These are phyloP conservation scores for Trypanosoma avium DNA, from an alignment of 208 protist genomes.

Conservation along the genomic window DNA sequence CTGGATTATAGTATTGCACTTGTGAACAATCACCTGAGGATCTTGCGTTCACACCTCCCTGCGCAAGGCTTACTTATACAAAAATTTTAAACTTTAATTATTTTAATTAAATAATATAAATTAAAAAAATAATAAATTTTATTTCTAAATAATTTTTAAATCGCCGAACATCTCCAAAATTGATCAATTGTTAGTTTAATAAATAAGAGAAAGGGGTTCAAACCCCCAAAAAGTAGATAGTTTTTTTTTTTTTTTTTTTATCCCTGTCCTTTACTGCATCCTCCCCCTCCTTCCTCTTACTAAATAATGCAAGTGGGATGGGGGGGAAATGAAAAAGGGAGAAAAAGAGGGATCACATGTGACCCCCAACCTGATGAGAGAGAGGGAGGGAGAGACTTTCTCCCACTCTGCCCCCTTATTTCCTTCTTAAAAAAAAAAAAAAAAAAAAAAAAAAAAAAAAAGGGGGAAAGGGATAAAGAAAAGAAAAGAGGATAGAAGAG, in stretches of 20 bases:
- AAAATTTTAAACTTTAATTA: slow-evolving; percentile 6
- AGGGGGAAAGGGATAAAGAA: slow-evolving; percentile 25
- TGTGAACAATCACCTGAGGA: slow-evolving; percentile 90
- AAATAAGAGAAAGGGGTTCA: too few species aligned
- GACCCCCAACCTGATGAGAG: too few species aligned
- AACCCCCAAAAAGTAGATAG: too few species aligned
- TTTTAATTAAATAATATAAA: neutral
- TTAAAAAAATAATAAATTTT: neutral
- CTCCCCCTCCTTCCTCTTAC: too few species aligned
- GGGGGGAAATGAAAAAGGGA: too few species aligned
- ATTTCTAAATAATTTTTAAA: neutral
- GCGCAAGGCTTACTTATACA: slow-evolving; percentile 68
- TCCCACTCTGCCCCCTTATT: slow-evolving; percentile 4
- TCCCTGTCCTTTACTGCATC: too few species aligned
- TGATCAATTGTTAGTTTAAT: too few species aligned
- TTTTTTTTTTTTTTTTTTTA: too few species aligned
- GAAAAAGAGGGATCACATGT: too few species aligned
- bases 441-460: slow-evolving; percentile 9
- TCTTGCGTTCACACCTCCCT: slow-evolving; percentile 92
- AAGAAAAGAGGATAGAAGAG: slow-evolving; percentile 19
- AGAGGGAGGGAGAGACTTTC: slow-evolving; percentile 2
- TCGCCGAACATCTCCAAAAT: neutral
- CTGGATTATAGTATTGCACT: slow-evolving; percentile 29
- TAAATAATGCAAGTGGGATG: too few species aligned
- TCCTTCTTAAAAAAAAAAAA: neutral